Evolutionary conservation across 1,284 basidiomycete genomes (phyloP), one percentile per base, ranked within the genome.

Genomic region (Ustilago shanxiensis): DNA sequence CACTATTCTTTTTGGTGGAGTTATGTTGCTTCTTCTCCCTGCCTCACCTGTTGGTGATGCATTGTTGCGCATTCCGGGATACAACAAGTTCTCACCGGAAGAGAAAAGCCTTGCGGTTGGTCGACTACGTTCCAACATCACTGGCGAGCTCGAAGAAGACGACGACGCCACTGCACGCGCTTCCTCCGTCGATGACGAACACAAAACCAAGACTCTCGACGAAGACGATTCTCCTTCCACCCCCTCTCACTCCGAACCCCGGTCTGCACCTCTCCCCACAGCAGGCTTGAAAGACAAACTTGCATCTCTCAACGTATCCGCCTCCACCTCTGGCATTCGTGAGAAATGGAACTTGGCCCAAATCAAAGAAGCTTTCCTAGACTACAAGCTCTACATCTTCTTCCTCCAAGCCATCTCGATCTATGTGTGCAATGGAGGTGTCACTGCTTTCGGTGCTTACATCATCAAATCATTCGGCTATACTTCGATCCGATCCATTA

Each of bases 381-480:
- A 89, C 66, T 56, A 86, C 76, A 88, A 88, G 80, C 84, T 88
- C 20, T 89, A 84, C 79, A 68, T 88, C 50, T 88, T 88, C 79
- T 71, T 88, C 60, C 66, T 88, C 35, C 86, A 88, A 60, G 85
- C 79, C 20, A 88, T 83, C 76, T 84, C 66, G 60, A 88, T 63
- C 74, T 88, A 81, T 86, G 66, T 86, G 14, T 80, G 74, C 71
- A 87, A 87, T 62, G 87, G 86, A 5, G 86, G 83, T 18, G 87
- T 87, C 2, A 87, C 87, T 0, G 88, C 87, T 0, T 89, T 89
- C 66, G 88, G 88, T 6, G 86, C 88, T 0, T 77, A 87, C 50
- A 88, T 89, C 72, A 87, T 89, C 81, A 75, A 73, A 45, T 62
- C 64, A 9, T 88, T 89, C 53, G 88, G 88, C 6, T 89, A 88